These are phyloP conservation scores for Stachybotrys echinatus DNA, from an alignment of 2,329 filamentous ascomycete genomes.

Conservation along the genomic window DNA sequence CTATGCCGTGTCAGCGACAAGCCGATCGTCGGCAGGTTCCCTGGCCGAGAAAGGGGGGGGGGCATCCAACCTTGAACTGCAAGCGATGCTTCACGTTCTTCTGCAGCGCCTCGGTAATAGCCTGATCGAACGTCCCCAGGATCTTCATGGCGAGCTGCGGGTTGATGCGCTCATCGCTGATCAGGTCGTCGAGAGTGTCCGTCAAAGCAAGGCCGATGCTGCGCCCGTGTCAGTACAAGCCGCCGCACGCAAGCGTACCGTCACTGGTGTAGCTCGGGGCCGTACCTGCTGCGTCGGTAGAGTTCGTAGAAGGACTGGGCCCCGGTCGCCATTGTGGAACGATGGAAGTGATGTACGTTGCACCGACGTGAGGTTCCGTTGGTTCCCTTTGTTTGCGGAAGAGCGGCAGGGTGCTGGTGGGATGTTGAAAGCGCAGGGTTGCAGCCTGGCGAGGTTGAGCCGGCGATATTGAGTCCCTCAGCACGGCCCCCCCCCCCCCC, in stretches of 20 bases:
- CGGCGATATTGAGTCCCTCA: background rate
- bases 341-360: background rate
- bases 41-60: background rate
- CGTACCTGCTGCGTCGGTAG: conserved; percentile 95
- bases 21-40: background rate
- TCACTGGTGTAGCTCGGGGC: background rate
- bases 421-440: background rate
- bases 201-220: conserved; percentile 92
- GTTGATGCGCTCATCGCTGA: conserved; percentile 91
- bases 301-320: conserved; percentile 78
- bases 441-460: conserved; percentile 6
- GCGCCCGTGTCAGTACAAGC: conserved; percentile 10
- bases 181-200: conserved; percentile 94
- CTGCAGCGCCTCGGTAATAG: conserved; percentile 83
- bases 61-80: conserved; percentile 76
- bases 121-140: conserved; percentile 88
- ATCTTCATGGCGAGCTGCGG: conserved; percentile 99
- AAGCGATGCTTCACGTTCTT: conserved; percentile 89
- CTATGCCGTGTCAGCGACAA: conserved; percentile 36
- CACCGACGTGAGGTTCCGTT: conserved; percentile 2
- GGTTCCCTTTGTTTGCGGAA: background rate
- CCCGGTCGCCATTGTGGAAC: conserved; percentile 38
- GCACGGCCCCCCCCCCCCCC: background rate
- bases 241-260: no score
- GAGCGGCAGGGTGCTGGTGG: background rate